Evolutionary conservation across 768 basidiomycete species (phyloP).

Genomic region (Mycena capillaripes): DNA sequence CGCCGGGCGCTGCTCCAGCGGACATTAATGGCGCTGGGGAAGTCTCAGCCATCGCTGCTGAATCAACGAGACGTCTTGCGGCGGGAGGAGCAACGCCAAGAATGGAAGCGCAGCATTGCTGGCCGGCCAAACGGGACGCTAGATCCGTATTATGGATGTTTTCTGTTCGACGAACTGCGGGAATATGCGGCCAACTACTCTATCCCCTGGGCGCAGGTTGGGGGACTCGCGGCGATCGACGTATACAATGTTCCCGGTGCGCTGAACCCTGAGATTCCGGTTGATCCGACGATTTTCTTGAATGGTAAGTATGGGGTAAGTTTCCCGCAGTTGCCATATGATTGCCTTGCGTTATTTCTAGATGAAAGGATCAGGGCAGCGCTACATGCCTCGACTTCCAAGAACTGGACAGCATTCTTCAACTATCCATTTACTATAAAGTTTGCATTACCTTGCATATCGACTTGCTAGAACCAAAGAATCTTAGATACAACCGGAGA

Average conservation of each 20-base stretch:
- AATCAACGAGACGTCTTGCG: too few relatives aligned
- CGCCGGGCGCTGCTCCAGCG: conserved; percentile 34
- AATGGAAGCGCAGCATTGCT: conserved; percentile 64
- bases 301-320: conserved; percentile 68
- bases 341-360: not conserved
- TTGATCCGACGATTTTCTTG: conserved; percentile 57
- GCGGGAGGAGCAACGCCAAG: not conserved
- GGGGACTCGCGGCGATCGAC: too few relatives aligned
- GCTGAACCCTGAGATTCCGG: conserved; percentile 60
- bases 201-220: conserved; percentile 62
- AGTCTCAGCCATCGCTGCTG: conserved; percentile 20
- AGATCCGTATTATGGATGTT: conserved; percentile 73
- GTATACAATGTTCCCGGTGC: conserved; percentile 70
- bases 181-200: conserved; percentile 66
- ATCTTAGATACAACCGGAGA: not conserved
- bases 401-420: conserved; percentile 53
- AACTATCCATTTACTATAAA: conserved; percentile 45
- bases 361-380: conserved; percentile 68
- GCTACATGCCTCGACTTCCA: conserved; percentile 73
- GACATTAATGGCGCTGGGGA: conserved; percentile 3
- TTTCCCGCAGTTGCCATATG: not conserved
- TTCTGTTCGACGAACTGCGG: conserved; percentile 67
- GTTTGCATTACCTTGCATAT: too few relatives aligned
- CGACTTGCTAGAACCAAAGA: too few relatives aligned
- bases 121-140: conserved; percentile 67